Evolutionary conservation across 176 grass and related monocot genomes (phyloP), one percentile per base, ranked within the genome.

Genomic region (Poa pratensis): DNA sequence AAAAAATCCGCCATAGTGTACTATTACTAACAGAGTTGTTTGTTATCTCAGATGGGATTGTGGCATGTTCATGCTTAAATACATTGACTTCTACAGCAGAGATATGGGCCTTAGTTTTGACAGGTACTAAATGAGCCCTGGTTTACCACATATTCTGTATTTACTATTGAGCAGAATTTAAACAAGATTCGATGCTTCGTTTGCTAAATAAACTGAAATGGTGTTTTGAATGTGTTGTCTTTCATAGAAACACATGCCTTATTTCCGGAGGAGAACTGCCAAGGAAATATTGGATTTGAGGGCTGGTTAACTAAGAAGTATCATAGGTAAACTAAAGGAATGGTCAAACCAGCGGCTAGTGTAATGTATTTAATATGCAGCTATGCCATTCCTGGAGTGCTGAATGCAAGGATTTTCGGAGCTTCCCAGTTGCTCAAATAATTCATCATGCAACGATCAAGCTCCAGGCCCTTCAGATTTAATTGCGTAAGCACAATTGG

Each of bases 1-100:
- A 66, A 80, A 80, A 7, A 34, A 32, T 15, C 62, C 62, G 11
- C 1, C 27, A 50, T 48, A 15, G 35, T 76, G 28, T 69, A 84
- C 27, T 75, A 64, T 11, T 64, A 37, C 50, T 57, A 35, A 81
- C 34, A 18, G 32, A 52, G 5, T 53, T 53, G 5, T 66, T 9
- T 80, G 3, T 75, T 13, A 76, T 53, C 9, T 27, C 54, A 96
- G 94, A 86, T 96, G 91, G 91, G 94, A 96, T 54, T 96, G 94
- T 80, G 94, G 94, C 51, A 97, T 97, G 94, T 97, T 97, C 83
- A 97, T 97, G 94, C 88, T 97, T 7, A 97, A 97, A 86, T 97
- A 97, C 71, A 85, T 94, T 66, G 94, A 97, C 73, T 97, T 97
- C 88, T 92, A 90, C 86, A 97, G 92, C 90, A 93, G 94, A 82